Conservation (phyloP, 257 asterid genomes). For the Henckelia pumila region DNA sequence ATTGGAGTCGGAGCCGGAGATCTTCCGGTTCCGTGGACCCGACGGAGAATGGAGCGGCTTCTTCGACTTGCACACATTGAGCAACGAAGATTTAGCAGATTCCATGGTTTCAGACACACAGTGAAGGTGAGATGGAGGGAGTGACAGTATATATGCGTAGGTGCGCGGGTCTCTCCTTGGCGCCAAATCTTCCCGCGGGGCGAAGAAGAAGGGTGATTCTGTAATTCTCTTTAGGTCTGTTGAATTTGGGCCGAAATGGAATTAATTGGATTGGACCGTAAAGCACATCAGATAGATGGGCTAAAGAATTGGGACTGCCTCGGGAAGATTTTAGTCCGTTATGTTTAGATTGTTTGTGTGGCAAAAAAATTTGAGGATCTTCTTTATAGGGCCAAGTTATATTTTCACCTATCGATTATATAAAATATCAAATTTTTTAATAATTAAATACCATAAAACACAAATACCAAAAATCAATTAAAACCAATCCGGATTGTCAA, state of each 20-base stretch:
- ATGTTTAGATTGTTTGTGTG: too few species aligned
- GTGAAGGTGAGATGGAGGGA: slow-evolving; percentile 1
- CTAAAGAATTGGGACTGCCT: not conserved
- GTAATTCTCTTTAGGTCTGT: slow-evolving; percentile 13
- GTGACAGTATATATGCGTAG: not conserved
- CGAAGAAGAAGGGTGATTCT: slow-evolving; percentile 28
- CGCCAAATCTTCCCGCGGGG: slow-evolving; percentile 57
- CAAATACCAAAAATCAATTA: too few species aligned
- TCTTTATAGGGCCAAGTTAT: too few species aligned
- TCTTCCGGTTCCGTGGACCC: slow-evolving; percentile 24
- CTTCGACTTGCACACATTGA: slow-evolving; percentile 45
- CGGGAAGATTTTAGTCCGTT: too few species aligned
- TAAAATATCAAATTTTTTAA: too few species aligned
- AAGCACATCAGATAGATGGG: not conserved
- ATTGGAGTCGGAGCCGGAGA: slow-evolving; percentile 28
- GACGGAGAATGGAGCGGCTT: slow-evolving; percentile 37
- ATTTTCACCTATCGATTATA: too few species aligned
- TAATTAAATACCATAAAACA: too few species aligned
- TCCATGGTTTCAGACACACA: slow-evolving; percentile 43
- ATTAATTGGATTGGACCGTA: too few species aligned
- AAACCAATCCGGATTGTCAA: too few species aligned
- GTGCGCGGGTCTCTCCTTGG: slow-evolving; percentile 36
- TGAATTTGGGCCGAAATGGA: not conserved
- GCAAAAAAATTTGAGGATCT: too few species aligned
- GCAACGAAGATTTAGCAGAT: slow-evolving; percentile 27